A percentile compares a stretch with the other conserved stretches of the same genome.
These are phyloP conservation scores for Backusella parvicylindrica DNA, from an alignment of 192 early-diverging fungal species.

Conservation along the genomic window DNA sequence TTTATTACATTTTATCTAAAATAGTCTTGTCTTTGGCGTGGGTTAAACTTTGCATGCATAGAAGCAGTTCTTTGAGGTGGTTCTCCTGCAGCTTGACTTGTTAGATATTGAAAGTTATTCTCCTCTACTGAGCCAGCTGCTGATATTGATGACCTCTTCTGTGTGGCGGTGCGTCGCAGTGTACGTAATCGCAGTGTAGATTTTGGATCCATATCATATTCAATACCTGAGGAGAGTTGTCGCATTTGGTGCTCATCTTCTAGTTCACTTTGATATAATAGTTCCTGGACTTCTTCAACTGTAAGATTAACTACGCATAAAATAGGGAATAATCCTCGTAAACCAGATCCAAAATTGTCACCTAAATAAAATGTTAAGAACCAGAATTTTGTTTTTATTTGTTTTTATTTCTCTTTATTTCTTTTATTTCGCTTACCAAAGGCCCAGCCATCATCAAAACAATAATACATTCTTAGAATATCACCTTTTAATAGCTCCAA, in stretches of 20 bases:
- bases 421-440: constrained; percentile 13
- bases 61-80: constrained; percentile 14
- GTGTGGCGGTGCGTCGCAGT: not conserved
- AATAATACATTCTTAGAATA: constrained; percentile 19
- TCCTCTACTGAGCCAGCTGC: not conserved
- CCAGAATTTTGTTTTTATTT: not conserved
- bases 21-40: constrained; percentile 5
- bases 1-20: constrained; percentile 4
- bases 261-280: not conserved
- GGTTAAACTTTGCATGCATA: not conserved
- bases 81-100: not conserved
- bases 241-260: not conserved
- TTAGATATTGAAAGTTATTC: constrained; percentile 2
- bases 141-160: not conserved
- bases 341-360: constrained; percentile 20
- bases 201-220: not conserved
- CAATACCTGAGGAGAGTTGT: not conserved
- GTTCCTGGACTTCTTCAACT: constrained; percentile 10
- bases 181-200: not conserved
- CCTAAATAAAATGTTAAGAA: not conserved
- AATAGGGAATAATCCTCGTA: constrained; percentile 24
- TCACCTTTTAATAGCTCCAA: constrained; percentile 18
- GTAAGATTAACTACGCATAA: constrained; percentile 17
- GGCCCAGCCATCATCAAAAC: constrained; percentile 31
- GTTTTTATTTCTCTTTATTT: not conserved